Conservation (phyloP, 2,329 filamentous ascomycete genomes). For the Talaromyces sp. region DNA sequence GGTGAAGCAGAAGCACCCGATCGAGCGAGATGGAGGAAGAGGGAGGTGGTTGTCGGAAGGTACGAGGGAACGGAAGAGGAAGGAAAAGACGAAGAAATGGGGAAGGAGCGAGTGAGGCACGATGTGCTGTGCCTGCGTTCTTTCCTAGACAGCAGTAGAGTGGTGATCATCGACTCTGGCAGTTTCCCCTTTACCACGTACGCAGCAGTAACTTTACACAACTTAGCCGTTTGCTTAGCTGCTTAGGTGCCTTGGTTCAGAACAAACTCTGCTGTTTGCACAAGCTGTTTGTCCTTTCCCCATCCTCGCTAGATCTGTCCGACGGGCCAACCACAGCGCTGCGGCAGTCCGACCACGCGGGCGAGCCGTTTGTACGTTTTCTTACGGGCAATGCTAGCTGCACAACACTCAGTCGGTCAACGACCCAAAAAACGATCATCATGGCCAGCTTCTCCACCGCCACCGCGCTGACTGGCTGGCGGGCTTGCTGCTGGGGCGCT, state of each 20-base stretch:
- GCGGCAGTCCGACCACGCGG: background rate
- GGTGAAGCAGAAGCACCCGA: background rate
- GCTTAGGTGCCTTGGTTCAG: background rate
- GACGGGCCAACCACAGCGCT: background rate
- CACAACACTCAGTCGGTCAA: background rate
- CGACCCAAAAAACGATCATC: conserved; percentile 1
- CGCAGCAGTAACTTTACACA: no score
- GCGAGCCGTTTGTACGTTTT: conserved; percentile 1
- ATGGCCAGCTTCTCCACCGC: background rate
- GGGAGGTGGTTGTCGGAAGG: background rate
- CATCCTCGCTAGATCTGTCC: background rate
- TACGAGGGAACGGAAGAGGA: background rate
- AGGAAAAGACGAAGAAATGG: background rate
- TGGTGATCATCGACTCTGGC: background rate
- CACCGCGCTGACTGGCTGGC: background rate
- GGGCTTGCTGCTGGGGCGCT: background rate
- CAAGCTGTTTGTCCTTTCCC: background rate
- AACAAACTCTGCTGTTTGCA: background rate
- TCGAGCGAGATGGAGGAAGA: background rate
- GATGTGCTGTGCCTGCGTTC: background rate
- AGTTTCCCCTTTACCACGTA: background rate
- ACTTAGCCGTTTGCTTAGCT: background rate
- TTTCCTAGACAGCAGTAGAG: background rate
- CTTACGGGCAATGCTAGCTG: background rate
- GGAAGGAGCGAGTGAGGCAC: background rate